Evolutionary conservation across 805 yeast genomes (phyloP).

Genomic region (Starmerella cellae): DNA sequence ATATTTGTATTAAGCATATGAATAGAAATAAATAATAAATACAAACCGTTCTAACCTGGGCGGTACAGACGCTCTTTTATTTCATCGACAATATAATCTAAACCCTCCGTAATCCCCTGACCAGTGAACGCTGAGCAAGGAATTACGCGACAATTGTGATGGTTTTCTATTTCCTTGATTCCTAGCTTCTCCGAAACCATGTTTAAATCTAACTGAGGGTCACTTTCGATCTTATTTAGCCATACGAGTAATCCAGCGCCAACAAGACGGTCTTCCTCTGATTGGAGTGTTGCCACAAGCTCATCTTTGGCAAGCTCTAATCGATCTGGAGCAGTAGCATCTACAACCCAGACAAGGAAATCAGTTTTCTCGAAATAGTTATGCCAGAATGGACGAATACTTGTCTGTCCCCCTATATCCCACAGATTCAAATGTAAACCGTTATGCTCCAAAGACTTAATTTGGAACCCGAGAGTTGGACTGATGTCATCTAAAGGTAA

Average conservation of each 20-base stretch:
- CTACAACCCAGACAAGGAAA: slow-evolving; percentile 75
- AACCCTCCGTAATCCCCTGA: slow-evolving; percentile 29
- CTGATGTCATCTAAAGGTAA: slow-evolving; percentile 44
- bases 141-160: slow-evolving; percentile 30
- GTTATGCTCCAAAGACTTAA: slow-evolving; percentile 39
- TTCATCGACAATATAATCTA: slow-evolving; percentile 35
- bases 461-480: slow-evolving; percentile 87
- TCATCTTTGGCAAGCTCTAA: slow-evolving; percentile 53
- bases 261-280: slow-evolving; percentile 47
- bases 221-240: slow-evolving; percentile 58
- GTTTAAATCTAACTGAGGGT: slow-evolving; percentile 11
- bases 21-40: slow-evolving; percentile 18
- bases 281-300: slow-evolving; percentile 41
- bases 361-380: slow-evolving; percentile 80
- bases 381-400: slow-evolving; percentile 81
- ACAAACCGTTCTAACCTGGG: too few species aligned
- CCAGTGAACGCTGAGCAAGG: slow-evolving; percentile 41
- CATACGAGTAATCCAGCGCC: slow-evolving; percentile 58
- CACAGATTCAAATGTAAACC: slow-evolving; percentile 29
- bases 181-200: slow-evolving; percentile 21
- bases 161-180: slow-evolving; percentile 29
- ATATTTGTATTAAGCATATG: slow-evolving; percentile 6
- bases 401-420: slow-evolving; percentile 88
- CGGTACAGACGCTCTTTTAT: slow-evolving; percentile 30
- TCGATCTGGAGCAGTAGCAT: slow-evolving; percentile 46